Base-by-base conservation (phyloP, 2,329 filamentous ascomycete species). In the Fonsecaea pugnacius region DNA sequence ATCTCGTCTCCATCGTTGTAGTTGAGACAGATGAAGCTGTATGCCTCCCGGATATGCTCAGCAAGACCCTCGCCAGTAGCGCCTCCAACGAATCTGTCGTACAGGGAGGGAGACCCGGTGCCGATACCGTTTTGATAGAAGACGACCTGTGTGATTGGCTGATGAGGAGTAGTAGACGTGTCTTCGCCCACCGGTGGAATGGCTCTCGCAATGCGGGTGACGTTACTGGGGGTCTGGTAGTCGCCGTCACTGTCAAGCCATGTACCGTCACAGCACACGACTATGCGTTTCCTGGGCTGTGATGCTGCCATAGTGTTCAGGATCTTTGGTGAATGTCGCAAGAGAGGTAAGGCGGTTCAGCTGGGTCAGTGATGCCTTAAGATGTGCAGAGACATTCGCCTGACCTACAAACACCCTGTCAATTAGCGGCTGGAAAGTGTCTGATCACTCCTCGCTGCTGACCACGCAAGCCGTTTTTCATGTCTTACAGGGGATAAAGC, bases 1-100 rank as follows among this genome's bases (percentile, higher is more conserved):
- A 78, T 76, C 65, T 78, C 75, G 64, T 78, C 76, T 3, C 73
- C 76, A 2, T 66, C 62, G 24, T 72, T 70, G 64, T 77, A 77
- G 62, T 77, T 76, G 16, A 72, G 70, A 21, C 73, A 74, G 50
- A 76, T 65, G 62, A 75, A 77, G 36, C 60, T 67, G 64, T 72
- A 72, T 1, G 71, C 71, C 64, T 72, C 71, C 2, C 71, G 70
- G 55, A 72, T 72, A 43, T 72, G 67, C 38, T 65, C 64, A 1
- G 67, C 66, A 6, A 72, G 65, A 18, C 71, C 71, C 62, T 67
- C 68, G 1, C 71, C 71, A 0, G 70, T 71, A 7, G 66, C 66
- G 38, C 71, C 72, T 2, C 73, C 73, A 33, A 75, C 64, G 43
- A 73, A 60, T n/a, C 66, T 70, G 62, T 71, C 67, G 16, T 70